phyloP scores from a whole-genome alignment of 2,329 filamentous ascomycete genomes.

The Mycosphaerella sp. region DNA sequence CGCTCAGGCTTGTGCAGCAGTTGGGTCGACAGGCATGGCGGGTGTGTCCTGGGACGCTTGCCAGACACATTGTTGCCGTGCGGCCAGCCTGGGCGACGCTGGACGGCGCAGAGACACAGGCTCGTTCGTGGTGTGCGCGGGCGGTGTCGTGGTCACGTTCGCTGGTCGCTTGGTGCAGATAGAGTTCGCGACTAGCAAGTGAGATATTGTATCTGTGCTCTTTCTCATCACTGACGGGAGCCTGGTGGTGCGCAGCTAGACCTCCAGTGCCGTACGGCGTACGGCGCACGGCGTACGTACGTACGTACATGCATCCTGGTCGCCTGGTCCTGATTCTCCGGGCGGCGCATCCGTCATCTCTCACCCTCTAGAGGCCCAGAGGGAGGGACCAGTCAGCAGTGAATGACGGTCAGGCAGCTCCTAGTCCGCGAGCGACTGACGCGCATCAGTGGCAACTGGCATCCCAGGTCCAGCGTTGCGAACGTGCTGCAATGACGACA shows the following conservation, averaged over 20 bases:
- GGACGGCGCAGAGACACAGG: neutral
- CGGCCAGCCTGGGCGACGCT: neutral
- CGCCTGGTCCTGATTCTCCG: too few species aligned
- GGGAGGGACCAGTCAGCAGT: too few species aligned
- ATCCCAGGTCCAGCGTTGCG: slow-evolving; percentile 5
- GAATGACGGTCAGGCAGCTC: neutral
- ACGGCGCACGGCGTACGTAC: too few species aligned
- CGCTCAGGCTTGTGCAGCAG: neutral
- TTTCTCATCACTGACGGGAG: too few species aligned
- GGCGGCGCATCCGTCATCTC: neutral
- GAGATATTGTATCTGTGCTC: neutral
- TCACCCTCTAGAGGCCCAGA: too few species aligned
- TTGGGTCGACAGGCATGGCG: slow-evolving; percentile 2
- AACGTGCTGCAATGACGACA: slow-evolving; percentile 12
- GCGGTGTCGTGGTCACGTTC: slow-evolving; percentile 1
- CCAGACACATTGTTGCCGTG: slow-evolving; percentile 2
- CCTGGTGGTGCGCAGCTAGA: neutral
- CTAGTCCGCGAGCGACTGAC: neutral
- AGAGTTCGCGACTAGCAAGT: neutral
- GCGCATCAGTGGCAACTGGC: neutral
- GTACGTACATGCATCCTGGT: too few species aligned
- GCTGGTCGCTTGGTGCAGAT: neutral
- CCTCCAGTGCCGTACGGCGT: neutral
- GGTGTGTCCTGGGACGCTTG: neutral
- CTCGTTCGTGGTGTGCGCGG: neutral